A percentile compares a stretch with the other conserved stretches of the same genome.
Conservation (phyloP, 495 filamentous ascomycete genomes). For the Penicilliopsis zonata region DNA sequence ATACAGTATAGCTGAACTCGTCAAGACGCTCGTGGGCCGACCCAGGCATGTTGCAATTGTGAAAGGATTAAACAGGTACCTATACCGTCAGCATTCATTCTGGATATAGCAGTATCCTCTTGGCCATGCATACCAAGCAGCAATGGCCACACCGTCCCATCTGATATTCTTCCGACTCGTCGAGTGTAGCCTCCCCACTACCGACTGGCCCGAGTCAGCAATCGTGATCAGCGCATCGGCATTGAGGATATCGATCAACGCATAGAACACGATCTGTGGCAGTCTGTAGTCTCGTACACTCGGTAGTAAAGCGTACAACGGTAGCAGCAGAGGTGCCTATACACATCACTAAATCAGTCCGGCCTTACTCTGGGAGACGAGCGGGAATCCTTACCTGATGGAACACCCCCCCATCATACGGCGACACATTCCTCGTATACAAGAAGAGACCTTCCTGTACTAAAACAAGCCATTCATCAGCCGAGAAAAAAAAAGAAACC, state of each 20-base stretch:
- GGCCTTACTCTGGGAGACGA: not conserved
- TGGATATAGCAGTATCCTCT: not conserved
- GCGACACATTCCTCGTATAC: slow-evolving; percentile 90
- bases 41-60: slow-evolving; percentile 86
- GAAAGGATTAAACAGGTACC: slow-evolving; percentile 91
- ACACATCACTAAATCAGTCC: slow-evolving; percentile 3
- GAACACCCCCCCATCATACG: slow-evolving; percentile 95
- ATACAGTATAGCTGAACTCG: slow-evolving; percentile 75
- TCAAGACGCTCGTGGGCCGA: slow-evolving; percentile 85
- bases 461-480: slow-evolving; percentile 18
- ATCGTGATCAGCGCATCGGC: slow-evolving; percentile 75
- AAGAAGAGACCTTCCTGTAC: slow-evolving; percentile 95
- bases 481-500: not conserved
- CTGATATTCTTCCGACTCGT: slow-evolving; percentile 66
- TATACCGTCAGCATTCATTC: no score
- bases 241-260: slow-evolving; percentile 68
- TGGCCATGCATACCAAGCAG: slow-evolving; percentile 50
- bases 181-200: slow-evolving; percentile 56
- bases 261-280: slow-evolving; percentile 69
- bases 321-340: slow-evolving; percentile 78
- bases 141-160: slow-evolving; percentile 67
- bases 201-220: slow-evolving; percentile 69
- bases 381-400: slow-evolving; percentile 53
- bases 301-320: slow-evolving; percentile 80
- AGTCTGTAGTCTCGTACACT: slow-evolving; percentile 49